Evolutionary conservation across 768 basidiomycete genomes (phyloP), one percentile per base, ranked within the genome.

Genomic region (Artomyces pyxidatus): DNA sequence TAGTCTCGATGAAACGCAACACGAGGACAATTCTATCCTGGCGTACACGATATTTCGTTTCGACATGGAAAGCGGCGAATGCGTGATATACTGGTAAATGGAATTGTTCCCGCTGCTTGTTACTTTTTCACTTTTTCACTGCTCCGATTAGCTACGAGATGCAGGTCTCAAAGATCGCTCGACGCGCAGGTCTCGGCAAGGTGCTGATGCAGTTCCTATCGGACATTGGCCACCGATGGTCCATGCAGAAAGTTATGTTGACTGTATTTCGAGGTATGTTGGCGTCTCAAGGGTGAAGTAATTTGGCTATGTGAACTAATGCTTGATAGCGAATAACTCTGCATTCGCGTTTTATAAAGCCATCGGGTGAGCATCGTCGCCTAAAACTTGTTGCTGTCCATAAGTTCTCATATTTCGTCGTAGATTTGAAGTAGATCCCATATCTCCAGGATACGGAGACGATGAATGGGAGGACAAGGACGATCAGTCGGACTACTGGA

Each of bases 261-360:
- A 92, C 89, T 0, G 85, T 80, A 1, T 74, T 91, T 55, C 82
- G 80, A 74, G 71, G 88, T 88, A 28, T n/a, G 65, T 50, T n/a
- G n/a, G n/a, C n/a, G 29, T 12, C 21, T 26, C 17, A 14, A 4
- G 11, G n/a, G n/a, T n/a, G n/a, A n/a, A n/a, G n/a, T n/a, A n/a
- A n/a, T n/a, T n/a, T n/a, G n/a, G n/a, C n/a, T n/a, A n/a, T n/a
- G n/a, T n/a, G n/a, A n/a, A n/a, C n/a, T n/a, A 28, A 39, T 41
- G 10, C 12, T 11, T 28, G 23, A 26, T 52, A 82, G 80, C 59
- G 1, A 83, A 83, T 55, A 37, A 51, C 6, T 51, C 54, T 4
- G 80, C 78, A 0, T 47, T 66, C 23, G 49, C 55, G 16, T 84
- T 88, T 55, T 88, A 89, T 61, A 54, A 60, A 27, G 59, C 66